These are phyloP conservation scores for Tylopilus rubrobrunneus DNA, from an alignment of 768 basidiomycete species.

Conservation along the genomic window DNA sequence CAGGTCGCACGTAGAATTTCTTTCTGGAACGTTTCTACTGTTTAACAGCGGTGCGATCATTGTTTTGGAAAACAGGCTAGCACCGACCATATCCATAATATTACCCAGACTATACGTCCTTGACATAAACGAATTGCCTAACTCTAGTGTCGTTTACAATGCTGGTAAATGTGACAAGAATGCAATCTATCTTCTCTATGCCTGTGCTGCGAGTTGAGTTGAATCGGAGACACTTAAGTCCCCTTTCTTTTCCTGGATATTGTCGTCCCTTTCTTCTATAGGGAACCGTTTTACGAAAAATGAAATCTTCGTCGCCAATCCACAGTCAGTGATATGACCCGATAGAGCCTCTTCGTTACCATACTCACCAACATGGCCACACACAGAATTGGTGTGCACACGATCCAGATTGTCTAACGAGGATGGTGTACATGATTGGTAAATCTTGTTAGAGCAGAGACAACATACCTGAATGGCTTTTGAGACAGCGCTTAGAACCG, in stretches of 20 bases:
- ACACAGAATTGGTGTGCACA: constrained; percentile 67
- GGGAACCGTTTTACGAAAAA: constrained; percentile 27
- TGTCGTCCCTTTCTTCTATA: constrained; percentile 17
- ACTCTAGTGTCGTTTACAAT: constrained; percentile 17
- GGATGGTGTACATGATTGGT: constrained; percentile 12
- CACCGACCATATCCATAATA: not conserved
- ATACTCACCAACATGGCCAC: constrained; percentile 56
- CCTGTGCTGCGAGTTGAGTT: constrained; percentile 9
- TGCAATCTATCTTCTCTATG: constrained; percentile 11
- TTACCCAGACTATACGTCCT: constrained; percentile 1
- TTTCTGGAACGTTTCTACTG: not conserved
- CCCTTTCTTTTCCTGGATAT: constrained; percentile 20
- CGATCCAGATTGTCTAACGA: constrained; percentile 64
- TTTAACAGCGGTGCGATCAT: not conserved
- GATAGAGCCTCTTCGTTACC: not conserved
- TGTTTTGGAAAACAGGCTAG: not conserved
- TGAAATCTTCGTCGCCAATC: constrained; percentile 21
- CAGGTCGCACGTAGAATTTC: not conserved
- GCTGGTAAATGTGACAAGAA: constrained; percentile 11
- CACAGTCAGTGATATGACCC: constrained; percentile 4
- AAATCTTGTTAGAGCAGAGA: not conserved
- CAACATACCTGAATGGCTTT: constrained; percentile 57
- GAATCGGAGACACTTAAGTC: constrained; percentile 4
- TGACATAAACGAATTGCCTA: not conserved
- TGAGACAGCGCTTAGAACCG: constrained; percentile 52